phyloP scores from a whole-genome alignment of 345 rosid species.

The Eucalyptus sp. region DNA sequence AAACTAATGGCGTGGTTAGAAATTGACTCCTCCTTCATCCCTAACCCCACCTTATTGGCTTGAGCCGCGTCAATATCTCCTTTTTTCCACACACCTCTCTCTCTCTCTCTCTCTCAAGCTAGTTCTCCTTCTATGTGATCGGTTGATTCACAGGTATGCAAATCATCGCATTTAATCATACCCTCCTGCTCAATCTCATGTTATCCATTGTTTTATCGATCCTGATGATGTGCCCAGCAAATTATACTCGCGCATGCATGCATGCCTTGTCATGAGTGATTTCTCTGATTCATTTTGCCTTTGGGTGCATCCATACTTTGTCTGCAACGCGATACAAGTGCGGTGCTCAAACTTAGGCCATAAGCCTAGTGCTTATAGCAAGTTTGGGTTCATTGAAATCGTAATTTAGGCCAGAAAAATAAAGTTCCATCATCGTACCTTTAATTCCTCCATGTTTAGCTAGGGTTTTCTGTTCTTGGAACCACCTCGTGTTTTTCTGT shows the following conservation, averaged over 20 bases:
- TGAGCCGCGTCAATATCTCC: slow-evolving; percentile 54
- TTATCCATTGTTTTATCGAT: neutral
- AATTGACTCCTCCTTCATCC: neutral
- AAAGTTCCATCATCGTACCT: neutral
- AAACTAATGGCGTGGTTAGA: slow-evolving; percentile 22
- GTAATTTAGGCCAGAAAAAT: neutral
- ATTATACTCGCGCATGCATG: neutral
- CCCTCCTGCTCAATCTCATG: neutral
- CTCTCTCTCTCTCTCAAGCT: neutral
- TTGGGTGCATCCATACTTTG: neutral
- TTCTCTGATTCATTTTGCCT: neutral
- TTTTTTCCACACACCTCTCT: neutral
- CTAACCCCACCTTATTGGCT: slow-evolving; percentile 10
- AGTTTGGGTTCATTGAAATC: neutral
- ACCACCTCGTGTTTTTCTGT: neutral
- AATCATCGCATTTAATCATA: neutral
- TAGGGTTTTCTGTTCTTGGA: neutral
- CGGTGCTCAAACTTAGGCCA: neutral
- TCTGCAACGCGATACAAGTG: neutral
- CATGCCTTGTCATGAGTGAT: neutral
- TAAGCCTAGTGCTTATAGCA: neutral
- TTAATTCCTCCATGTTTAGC: neutral
- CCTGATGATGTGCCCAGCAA: neutral
- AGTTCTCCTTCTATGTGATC: neutral
- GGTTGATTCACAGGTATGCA: neutral